These are phyloP conservation scores for Fusarium denticulatum DNA, from an alignment of 2,329 filamentous ascomycete genomes.

Conservation along the genomic window DNA sequence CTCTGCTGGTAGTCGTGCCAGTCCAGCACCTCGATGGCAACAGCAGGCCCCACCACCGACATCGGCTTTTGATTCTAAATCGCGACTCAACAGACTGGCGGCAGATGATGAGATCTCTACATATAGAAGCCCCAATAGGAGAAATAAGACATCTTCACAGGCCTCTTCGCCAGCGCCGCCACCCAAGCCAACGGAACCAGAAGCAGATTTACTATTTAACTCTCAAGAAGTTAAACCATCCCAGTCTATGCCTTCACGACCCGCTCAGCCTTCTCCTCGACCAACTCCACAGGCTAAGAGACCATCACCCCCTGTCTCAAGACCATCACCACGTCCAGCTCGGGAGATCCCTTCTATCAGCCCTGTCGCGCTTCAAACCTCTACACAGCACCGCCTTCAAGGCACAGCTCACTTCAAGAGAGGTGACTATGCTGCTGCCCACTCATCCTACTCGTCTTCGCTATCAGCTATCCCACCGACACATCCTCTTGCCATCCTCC, in stretches of 20 bases:
- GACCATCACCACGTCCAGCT: slow-evolving; percentile 58
- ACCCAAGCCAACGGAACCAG: slow-evolving; percentile 52
- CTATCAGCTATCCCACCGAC: slow-evolving; percentile 76
- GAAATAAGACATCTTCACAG: slow-evolving; percentile 69
- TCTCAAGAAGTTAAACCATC: slow-evolving; percentile 50
- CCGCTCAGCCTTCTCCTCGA: slow-evolving; percentile 53
- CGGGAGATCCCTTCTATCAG: slow-evolving; percentile 75
- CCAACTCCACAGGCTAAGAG: slow-evolving; percentile 49
- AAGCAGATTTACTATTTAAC: slow-evolving; percentile 73
- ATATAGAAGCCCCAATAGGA: slow-evolving; percentile 86
- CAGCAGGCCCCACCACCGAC: slow-evolving; percentile 56
- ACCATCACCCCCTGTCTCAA: slow-evolving; percentile 50
- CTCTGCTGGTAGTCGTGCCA: slow-evolving; percentile 56
- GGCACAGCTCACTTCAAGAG: slow-evolving; percentile 93
- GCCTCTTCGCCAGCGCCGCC: slow-evolving; percentile 55
- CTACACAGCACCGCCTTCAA: slow-evolving; percentile 79
- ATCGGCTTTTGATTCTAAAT: slow-evolving; percentile 48
- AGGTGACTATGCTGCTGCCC: slow-evolving; percentile 89
- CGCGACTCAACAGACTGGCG: slow-evolving; percentile 75
- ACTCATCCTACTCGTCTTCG: slow-evolving; percentile 82
- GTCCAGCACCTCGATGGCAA: slow-evolving; percentile 68
- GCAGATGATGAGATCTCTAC: slow-evolving; percentile 85
- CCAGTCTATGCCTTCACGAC: slow-evolving; percentile 50
- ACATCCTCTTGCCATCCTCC: slow-evolving; percentile 87
- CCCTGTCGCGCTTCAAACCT: slow-evolving; percentile 75